Base-by-base conservation (phyloP, 2,329 filamentous ascomycete genomes). In the Aureobasidium sp. region DNA sequence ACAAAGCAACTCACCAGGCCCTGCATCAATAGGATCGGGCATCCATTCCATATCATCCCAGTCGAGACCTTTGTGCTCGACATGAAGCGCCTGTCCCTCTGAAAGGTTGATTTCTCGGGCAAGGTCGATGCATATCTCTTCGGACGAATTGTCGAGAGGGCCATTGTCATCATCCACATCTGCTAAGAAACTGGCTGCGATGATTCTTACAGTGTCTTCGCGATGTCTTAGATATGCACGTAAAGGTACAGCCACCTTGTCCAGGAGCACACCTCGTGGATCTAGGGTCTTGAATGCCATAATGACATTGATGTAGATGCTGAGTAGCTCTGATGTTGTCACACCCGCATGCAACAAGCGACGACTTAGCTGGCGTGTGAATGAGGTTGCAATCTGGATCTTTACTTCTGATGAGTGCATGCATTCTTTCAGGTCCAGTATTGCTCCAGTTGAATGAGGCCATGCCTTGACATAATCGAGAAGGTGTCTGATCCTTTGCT, bases 1-100 rank as follows among this genome's bases (percentile, higher is more conserved):
- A 37, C 15, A 10, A 13, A 29, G 7, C 4, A n/a, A 59, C 57
- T 59, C 13, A 59, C 57, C 57, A 4, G 91, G 88, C 10, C 91
- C 91, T 1, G 94, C 94, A 71, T 99, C 94, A 42, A 95, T 86
- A 0, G 94, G 94, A 68, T 96, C 90, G 1, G 94, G 94, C 39
- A 91, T 81, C 94, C 94, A 99, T 9, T 86, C 84, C 86, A 96
- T 89, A 72, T 99, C 92, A 69, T 91, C 83, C 88, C 90, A 97
- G 72, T 95, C 90, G 16, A 94, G 80, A 58, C 90, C 89, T 29
- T 32, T 37, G n/a, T 81, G 74, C 21, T 74, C 63, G 67, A 72
- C 53, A 68, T 75, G 66, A 2, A 63, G 58, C 65, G 81, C 71
- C 68, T 78, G 84, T 30, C 86, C 83, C 9, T 78, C 75, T 25